Evolutionary conservation across 352 stramenopile genomes (phyloP), one percentile per base, ranked within the genome.

Genomic region (Thalassiosira livingstoniorum): DNA sequence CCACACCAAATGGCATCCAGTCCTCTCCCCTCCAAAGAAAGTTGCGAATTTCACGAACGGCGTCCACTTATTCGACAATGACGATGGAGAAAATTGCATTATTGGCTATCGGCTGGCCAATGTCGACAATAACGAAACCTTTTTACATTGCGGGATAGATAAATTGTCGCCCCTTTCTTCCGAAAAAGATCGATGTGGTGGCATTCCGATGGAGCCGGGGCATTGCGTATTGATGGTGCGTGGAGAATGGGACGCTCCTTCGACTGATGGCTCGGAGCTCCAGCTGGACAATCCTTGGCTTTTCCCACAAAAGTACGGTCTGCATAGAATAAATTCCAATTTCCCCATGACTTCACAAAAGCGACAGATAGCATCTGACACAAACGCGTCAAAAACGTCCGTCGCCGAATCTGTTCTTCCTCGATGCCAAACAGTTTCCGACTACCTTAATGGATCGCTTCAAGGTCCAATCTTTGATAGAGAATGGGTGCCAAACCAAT

Each of bases 401-500:
- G 60, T 13, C 61, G 57, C 53, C 11, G 23, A 31, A 37, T 42
- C 3, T 13, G 21, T 18, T 3, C 25, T 63, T 15, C 67, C 66
- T 45, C 29, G 32, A 32, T 84, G 77, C 54, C 55, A 79, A 58
- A 74, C 68, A 37, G 66, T 75, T n/a, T 51, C 60, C 7, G 51
- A 69, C 29, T 68, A 75, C 5, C 42, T 75, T 0, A 47, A 74
- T 47, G 77, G 77, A 0, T 66, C 18, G 25, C 51, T 61, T 34
- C 35, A 62, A 27, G 62, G 57, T 35, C 31, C 55, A 25, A 31
- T 18, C 10, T 60, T 64, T 35, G 51, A 83, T 25, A 45, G 42
- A 32, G 62, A 76, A 43, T 85, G 60, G 70, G 45, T 78, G 18
- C 78, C 71, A 18, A 61, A 64, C 1, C 51, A 63, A 7, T 86